Percentiles rank a stretch among this genome's conserved stretches.
phyloP scores from a whole-genome alignment of 257 asterid genomes.

The Fraxinus anomala region DNA sequence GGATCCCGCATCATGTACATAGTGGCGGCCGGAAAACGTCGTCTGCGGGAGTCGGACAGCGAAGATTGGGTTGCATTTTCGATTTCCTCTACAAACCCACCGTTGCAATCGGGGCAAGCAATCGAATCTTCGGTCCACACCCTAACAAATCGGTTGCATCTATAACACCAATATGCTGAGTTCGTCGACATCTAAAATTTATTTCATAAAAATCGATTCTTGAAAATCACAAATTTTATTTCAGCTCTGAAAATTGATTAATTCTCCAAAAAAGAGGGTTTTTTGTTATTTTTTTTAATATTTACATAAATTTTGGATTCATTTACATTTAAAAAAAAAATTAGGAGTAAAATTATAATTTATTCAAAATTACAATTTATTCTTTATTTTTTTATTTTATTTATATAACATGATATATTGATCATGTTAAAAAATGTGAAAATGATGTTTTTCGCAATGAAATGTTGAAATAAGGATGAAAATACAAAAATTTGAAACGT shows the following conservation, averaged over 20 bases:
- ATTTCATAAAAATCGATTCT: neutral
- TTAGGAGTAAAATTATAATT: too few relatives aligned
- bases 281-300: too few relatives aligned
- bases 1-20: conserved; percentile 52
- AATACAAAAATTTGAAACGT: too few relatives aligned
- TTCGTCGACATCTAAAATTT: conserved; percentile 41
- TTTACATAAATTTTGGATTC: too few relatives aligned
- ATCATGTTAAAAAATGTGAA: too few relatives aligned
- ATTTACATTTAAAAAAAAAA: too few relatives aligned
- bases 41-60: conserved; percentile 55
- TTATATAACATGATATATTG: too few relatives aligned
- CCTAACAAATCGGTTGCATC: conserved; percentile 68
- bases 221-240: neutral
- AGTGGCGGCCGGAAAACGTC: conserved; percentile 68
- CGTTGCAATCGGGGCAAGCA: conserved; percentile 68
- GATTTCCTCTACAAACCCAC: conserved; percentile 73
- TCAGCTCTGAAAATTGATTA: conserved; percentile 17
- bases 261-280: neutral
- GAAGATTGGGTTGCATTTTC: conserved; percentile 52
- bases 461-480: too few relatives aligned
- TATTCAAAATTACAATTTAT: too few relatives aligned
- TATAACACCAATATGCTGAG: conserved; percentile 71
- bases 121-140: conserved; percentile 52
- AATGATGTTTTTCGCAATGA: too few relatives aligned
- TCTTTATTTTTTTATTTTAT: too few relatives aligned